Evolutionary conservation across 108 stramenopile genomes (phyloP), one percentile per base, ranked within the genome.

Genomic region (Fragilaria radians): DNA sequence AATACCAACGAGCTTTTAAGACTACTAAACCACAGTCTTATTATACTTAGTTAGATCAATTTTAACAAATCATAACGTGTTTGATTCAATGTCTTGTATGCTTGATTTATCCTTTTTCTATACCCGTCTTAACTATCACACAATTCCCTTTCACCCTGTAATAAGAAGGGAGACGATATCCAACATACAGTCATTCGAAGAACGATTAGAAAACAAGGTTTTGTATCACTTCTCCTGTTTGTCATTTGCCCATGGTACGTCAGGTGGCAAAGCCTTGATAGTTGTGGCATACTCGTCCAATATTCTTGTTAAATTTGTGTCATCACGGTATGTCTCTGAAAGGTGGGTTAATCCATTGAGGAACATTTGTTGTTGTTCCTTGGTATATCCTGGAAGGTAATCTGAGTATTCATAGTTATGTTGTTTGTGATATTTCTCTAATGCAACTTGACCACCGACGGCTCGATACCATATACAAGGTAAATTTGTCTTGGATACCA

Each of bases 321-420:
- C 52, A 27, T 27, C 26, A 17, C 26, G 24, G 52, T 52, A 52
- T 23, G 24, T 27, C 17, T 25, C 26, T 26, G 27, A 27, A 2
- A 52, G 52, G 18, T 52, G 1, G 2, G 52, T 18, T 3, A 52
- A 27, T 26, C 26, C 52, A 26, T 52, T 1, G 25, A 52, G 18
- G 25, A 52, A 26, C 24, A 52, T 26, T 2, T 52, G 1, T 27
- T 52, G 22, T 27, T 52, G 52, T 52, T 52, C 11, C 26, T 52
- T 52, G 3, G 52, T 52, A 26, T 52, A 52, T 23, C 52, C 52
- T 52, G 52, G 52, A 18, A 52, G 3, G 5, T 52, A 52, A 4
- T 52, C 52, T 22, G 22, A 1, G 21, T 26, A 52, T 23, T 52
- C 52, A 52, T 52, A 52, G 18, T 27, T 1, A 52, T 52, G 52